These are phyloP conservation scores for Cocos nucifera DNA, from an alignment of 176 grass and related monocot genomes.

Conservation along the genomic window DNA sequence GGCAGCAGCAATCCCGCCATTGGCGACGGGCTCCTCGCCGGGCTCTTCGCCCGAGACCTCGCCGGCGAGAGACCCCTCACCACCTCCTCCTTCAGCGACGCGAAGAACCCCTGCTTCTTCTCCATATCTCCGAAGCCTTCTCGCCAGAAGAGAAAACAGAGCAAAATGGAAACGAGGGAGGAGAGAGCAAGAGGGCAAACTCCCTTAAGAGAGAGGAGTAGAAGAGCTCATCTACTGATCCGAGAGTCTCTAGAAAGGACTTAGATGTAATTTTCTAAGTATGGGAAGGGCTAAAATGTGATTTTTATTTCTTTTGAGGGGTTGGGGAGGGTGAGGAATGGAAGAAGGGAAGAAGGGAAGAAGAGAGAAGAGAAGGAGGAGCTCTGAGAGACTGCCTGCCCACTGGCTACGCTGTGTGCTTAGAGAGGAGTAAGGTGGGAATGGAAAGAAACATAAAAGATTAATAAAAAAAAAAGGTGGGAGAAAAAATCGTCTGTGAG, in stretches of 20 bases:
- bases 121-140: conserved; percentile 32
- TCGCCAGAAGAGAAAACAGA: neutral
- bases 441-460: conserved; percentile 6
- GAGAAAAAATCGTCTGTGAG: conserved; percentile 33
- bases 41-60: conserved; percentile 37
- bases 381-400: too few species aligned
- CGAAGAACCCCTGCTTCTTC: conserved; percentile 78
- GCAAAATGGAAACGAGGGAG: neutral
- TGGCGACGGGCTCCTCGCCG: conserved; percentile 42
- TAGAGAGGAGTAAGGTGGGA: neutral
- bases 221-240: neutral
- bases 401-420: too few species aligned
- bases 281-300: too few species aligned
- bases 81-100: conserved; percentile 55
- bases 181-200: neutral
- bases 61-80: conserved; percentile 59
- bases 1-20: conserved; percentile 32
- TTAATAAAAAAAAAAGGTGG: conserved; percentile 33
- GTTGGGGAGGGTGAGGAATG: conserved; percentile 14
- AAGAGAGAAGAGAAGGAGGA: conserved; percentile 24
- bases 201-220: neutral
- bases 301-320: neutral
- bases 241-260: neutral
- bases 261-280: neutral
- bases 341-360: conserved; percentile 8